These are phyloP conservation scores for Chaetomium olivaceum DNA, from an alignment of 2,329 filamentous ascomycete species.

Conservation along the genomic window DNA sequence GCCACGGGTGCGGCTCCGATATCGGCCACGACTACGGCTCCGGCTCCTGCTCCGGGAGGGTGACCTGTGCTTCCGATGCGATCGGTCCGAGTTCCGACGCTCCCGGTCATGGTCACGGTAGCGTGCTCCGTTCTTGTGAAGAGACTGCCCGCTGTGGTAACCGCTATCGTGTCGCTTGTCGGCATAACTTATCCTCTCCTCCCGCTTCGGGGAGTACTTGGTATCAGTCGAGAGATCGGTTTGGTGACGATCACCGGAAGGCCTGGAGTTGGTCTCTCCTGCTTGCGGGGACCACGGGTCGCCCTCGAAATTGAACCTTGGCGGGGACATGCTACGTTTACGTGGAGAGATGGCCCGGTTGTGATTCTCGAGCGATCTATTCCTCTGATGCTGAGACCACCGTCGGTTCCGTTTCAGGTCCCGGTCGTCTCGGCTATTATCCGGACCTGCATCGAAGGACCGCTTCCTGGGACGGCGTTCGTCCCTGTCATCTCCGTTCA, in stretches of 20 bases:
- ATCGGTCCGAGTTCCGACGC: conserved; percentile 12
- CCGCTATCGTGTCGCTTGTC: conserved; percentile 35
- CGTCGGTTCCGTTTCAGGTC: conserved; percentile 25
- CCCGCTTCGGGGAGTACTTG: conserved; percentile 18
- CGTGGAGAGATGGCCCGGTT: conserved; percentile 15
- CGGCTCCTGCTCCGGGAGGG: conserved; percentile 23
- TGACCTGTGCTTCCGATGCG: conserved; percentile 22
- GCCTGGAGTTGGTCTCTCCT: conserved; percentile 23
- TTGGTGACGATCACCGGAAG: conserved; percentile 15
- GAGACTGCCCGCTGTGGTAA: conserved; percentile 35
- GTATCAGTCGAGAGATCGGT: conserved; percentile 10
- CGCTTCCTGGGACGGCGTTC: conserved; percentile 18
- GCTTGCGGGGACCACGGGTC: conserved; percentile 33
- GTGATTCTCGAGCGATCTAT: conserved; percentile 13
- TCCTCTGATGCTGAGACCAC: conserved; percentile 2
- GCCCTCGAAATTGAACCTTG: conserved; percentile 14
- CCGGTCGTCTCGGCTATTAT: conserved; percentile 16
- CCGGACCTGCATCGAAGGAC: conserved; percentile 11
- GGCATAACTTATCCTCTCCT: conserved; percentile 22
- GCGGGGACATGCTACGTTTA: conserved; percentile 17
- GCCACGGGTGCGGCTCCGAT: conserved; percentile 12
- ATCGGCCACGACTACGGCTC: conserved; percentile 19
- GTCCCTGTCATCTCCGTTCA: conserved; percentile 9
- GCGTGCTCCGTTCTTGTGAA: conserved; percentile 19
- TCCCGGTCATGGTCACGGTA: conserved; percentile 23